Base-by-base conservation (phyloP, 805 yeast species). In the Ogataea henricii region DNA sequence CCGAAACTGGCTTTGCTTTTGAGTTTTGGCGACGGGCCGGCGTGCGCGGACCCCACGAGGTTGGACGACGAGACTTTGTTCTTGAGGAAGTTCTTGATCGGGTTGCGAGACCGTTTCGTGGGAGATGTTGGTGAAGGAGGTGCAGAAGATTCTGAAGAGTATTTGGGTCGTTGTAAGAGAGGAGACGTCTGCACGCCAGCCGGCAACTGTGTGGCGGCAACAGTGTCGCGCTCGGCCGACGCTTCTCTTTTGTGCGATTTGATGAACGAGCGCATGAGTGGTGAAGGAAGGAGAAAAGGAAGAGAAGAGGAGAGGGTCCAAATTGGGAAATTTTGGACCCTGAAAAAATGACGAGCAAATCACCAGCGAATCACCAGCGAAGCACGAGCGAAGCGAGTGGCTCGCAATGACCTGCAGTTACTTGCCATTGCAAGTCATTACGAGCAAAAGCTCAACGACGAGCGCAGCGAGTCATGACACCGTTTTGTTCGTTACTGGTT, bases 231-330 rank as follows among this genome's bases (percentile, higher is more conserved):
- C 21, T 48, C 47, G 8, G 40, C 32, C 10, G 61, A 54, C 2
- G 62, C 53, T 35, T 53, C 56, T 33, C 63, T 45, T 47, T 58
- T 53, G 46, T 65, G 67, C 4, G 66, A 56, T 40, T 62, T 63
- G 36, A 65, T 65, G 41, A 65, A 62, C 0, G 68, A 63, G 41
- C 66, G 55, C 69, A 65, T 65, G 26, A 9, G 32, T 5, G 26
- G 17, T 29, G 30, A 32, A 3, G 37, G 21, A 3, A 4, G 37
- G 13, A 17, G 22, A 17, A 17, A 34, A 20, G 23, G 21, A 14
- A 8, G 37, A 5, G 8, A n/a, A 20, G 6, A 20, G 22, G 23
- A 12, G 21, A n/a, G 34, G 16, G 16, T n/a, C 10, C 13, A 14
- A 27, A 8, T 27, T 27, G 6, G 10, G n/a, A 12, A 6, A 14